Evolutionary conservation across 495 filamentous ascomycete species (phyloP), one percentile per base, ranked within the genome.

Genomic region (Trichocladium uniseriatum): DNA sequence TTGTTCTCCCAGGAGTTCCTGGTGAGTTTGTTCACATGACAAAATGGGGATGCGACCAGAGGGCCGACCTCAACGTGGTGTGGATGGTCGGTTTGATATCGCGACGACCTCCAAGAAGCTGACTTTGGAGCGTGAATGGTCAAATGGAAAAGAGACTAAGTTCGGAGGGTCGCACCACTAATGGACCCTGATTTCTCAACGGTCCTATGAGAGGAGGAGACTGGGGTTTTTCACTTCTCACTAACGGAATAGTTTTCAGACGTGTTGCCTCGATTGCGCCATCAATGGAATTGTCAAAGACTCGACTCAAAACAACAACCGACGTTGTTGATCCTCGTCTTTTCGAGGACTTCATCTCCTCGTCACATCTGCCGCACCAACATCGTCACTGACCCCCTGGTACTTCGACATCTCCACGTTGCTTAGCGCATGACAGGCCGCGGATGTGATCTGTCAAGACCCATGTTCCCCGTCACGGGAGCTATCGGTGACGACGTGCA

Each of bases 401-500:
- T 22, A 45, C 16, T 24, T 18, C 19, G 49, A 35, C 40, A 38
- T 45, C 41, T 39, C 41, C 40, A 27, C 36, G 24, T 38, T 34
- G 1, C 37, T 19, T 38, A 18, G 37, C 37, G 37, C 37, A 38
- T 38, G 5, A 21, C 37, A 38, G 15, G n/a, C 15, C 6, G 37
- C 24, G 24, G 24, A 27, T 27, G 24, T n/a, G 35, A 51, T 52
- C 49, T 41, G 35, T 36, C 42, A 45, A 29, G 27, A 45, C 35
- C 45, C 45, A 48, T 53, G 45, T 53, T n/a, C 27, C 51, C 51
- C 45, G 52, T 49, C 35, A 54, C 52, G 52, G 51, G 43, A 53
- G 51, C 51, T 53, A 53, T 53, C 51, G 51, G 51, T 44, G 51
- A 53, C 51, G 45, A 44, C 32, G 34, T 49, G 45, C 51, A 53